A percentile compares a stretch with the other conserved stretches of the same genome.
Evolutionary conservation across 805 yeast species (phyloP).

Genomic region (Lachancea lanzarotensis): DNA sequence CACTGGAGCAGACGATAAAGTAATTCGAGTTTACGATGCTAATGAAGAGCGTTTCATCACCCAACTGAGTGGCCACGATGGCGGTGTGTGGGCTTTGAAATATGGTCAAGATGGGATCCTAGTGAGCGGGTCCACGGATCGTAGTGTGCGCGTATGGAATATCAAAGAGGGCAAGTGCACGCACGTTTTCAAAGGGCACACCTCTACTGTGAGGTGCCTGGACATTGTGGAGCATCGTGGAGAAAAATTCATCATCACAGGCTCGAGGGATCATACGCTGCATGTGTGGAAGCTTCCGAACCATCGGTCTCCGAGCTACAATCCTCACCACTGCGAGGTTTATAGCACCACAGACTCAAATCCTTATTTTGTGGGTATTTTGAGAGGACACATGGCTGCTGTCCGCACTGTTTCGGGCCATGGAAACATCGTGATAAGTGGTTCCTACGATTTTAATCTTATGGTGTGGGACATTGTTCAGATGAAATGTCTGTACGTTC

Average conservation of each 20-base stretch:
- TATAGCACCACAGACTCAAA: conserved; percentile 35
- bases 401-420: conserved; percentile 85
- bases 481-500: conserved; percentile 63
- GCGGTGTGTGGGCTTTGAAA: conserved; percentile 98
- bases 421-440: conserved; percentile 78
- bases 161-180: conserved; percentile 79
- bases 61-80: conserved; percentile 80
- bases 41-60: conserved; percentile 57
- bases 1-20: conserved; percentile 86
- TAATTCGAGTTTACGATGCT: conserved; percentile 76
- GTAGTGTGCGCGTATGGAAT: conserved; percentile 93
- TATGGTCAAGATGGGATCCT: conserved; percentile 65
- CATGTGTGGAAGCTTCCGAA: conserved; percentile 79
- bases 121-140: conserved; percentile 91
- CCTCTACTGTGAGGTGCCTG: conserved; percentile 87
- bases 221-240: conserved; percentile 69
- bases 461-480: conserved; percentile 87
- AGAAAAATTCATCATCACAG: conserved; percentile 72
- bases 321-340: conserved; percentile 31
- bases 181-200: conserved; percentile 85
- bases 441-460: conserved; percentile 84
- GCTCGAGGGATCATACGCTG: conserved; percentile 78
- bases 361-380: conserved; percentile 61
- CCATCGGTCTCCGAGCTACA: conserved; percentile 25
- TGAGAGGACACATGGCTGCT: conserved; percentile 70